phyloP scores from a whole-genome alignment of 2,329 filamentous ascomycete species.

The Aspergillus transmontanensis region DNA sequence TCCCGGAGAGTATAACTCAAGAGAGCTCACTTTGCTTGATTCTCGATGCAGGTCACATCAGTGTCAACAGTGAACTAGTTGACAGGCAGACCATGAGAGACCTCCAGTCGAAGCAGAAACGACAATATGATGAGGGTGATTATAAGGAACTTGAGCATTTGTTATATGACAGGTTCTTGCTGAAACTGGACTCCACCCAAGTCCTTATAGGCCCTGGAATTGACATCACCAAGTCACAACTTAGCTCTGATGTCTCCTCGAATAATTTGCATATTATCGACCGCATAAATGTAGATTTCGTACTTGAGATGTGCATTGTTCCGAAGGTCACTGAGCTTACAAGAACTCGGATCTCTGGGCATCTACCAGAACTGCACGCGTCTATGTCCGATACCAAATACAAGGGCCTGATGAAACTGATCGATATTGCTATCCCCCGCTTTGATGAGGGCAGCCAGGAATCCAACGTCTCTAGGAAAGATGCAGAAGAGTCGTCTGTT shows the following conservation, averaged over 20 bases:
- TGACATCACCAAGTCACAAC: conserved; percentile 81
- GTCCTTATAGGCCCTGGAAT: conserved; percentile 93
- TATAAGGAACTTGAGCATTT: conserved; percentile 83
- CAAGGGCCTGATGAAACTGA: conserved; percentile 93
- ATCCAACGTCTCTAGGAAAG: conserved; percentile 35
- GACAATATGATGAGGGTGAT: conserved; percentile 85
- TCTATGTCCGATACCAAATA: conserved; percentile 94
- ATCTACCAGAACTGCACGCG: conserved; percentile 87
- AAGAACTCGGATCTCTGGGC: conserved; percentile 86
- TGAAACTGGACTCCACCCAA: conserved; percentile 93
- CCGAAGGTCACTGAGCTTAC: conserved; percentile 92
- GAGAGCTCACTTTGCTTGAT: conserved; percentile 85
- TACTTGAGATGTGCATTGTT: conserved; percentile 94
- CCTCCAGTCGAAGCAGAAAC: conserved; percentile 86
- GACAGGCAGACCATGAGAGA: conserved; percentile 88
- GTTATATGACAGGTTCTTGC: conserved; percentile 96
- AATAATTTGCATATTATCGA: conserved; percentile 88
- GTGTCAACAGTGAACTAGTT: conserved; percentile 89
- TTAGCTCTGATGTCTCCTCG: conserved; percentile 67
- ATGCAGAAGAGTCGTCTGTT: conserved; percentile 32
- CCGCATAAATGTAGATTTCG: conserved; percentile 95
- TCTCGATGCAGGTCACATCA: conserved; percentile 92
- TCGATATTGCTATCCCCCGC: conserved; percentile 91
- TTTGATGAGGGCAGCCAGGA: conserved; percentile 59
- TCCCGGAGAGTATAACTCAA: conserved; percentile 87